Evolutionary conservation across 805 yeast genomes (phyloP), one percentile per base, ranked within the genome.

Genomic region (Kodamaea nitidulidarum): DNA sequence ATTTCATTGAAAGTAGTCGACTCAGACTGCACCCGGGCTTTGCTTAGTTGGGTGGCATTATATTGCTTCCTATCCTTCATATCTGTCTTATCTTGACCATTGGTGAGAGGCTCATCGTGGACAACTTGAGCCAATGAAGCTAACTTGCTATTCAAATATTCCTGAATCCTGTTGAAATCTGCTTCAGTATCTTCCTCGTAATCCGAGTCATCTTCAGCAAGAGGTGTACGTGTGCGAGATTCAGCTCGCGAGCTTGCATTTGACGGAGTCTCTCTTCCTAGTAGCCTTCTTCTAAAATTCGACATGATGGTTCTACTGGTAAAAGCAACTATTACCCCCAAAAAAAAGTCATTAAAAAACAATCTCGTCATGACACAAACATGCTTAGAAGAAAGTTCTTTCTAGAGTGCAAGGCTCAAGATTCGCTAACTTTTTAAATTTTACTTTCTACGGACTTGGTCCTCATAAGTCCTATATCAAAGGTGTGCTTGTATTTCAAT

Each of bases 1-100:
- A 76, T 65, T 35, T 76, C 78, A 24, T 60, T 63, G 17, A 75
- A 65, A 2, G 73, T 54, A 7, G 67, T 60, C 14, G 57, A 41
- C 32, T 59, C 60, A 1, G 67, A 58, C 35, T 63, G 63, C 39
- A 67, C 66, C 25, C 67, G 45, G 10, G 56, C 48, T 47, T 55
- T 59, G 42, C 65, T 68, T 47, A 66, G 49, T n/a, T 53, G 47
- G 10, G 41, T 43, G 6, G 57, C 66, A 5, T 56, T 41, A 32
- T 54, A 55, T 38, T 65, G 69, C 30, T 57, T 52, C 17, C 40
- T 38, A 28, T 47, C 50, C 3, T 40, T 31, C 24, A 40, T 36
- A 26, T 38, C 46, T 14, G 49, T 51, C 31, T 34, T 18, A 18
- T 45, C 39, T 8, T 16, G 24, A 7, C 32, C 30, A 4, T 30